phyloP scores from a whole-genome alignment of 805 yeast species.

The Metschnikowia cerradonensis region DNA sequence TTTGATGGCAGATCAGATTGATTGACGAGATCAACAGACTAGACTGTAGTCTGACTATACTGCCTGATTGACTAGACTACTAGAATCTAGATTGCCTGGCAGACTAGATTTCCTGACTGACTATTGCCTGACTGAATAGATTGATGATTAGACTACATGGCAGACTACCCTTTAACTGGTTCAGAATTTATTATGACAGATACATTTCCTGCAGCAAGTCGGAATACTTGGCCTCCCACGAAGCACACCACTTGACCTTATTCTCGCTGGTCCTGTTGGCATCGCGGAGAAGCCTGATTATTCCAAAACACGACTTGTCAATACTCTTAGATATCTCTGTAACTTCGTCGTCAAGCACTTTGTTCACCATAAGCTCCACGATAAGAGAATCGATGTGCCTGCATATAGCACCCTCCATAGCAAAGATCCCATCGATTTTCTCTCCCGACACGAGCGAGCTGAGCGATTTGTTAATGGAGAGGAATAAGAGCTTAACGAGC shows the following conservation, averaged over 20 bases:
- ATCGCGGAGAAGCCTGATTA: conserved; percentile 38
- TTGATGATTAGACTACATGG: no score
- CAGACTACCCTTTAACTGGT: no score
- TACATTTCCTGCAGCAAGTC: conserved; percentile 19
- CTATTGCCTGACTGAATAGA: no score
- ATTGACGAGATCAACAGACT: no score
- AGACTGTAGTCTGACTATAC: no score
- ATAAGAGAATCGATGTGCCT: conserved; percentile 55
- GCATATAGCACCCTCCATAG: conserved; percentile 40
- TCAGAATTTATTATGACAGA: background rate
- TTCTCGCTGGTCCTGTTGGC: conserved; percentile 49
- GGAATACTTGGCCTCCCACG: conserved; percentile 49
- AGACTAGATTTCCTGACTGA: no score
- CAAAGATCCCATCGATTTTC: conserved; percentile 45
- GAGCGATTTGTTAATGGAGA: conserved; percentile 56
- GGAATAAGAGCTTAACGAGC: conserved; percentile 53
- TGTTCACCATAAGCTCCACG: conserved; percentile 51
- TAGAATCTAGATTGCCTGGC: no score
- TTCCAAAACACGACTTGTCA: conserved; percentile 23
- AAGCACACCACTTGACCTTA: conserved; percentile 54
- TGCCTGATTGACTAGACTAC: no score
- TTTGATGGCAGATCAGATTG: no score
- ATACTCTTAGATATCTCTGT: conserved; percentile 22
- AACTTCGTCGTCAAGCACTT: conserved; percentile 36
- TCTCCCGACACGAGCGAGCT: conserved; percentile 42